Evolutionary conservation across 2,329 filamentous ascomycete species (phyloP), one percentile per base, ranked within the genome.

Genomic region (Penicillium occitanis): DNA sequence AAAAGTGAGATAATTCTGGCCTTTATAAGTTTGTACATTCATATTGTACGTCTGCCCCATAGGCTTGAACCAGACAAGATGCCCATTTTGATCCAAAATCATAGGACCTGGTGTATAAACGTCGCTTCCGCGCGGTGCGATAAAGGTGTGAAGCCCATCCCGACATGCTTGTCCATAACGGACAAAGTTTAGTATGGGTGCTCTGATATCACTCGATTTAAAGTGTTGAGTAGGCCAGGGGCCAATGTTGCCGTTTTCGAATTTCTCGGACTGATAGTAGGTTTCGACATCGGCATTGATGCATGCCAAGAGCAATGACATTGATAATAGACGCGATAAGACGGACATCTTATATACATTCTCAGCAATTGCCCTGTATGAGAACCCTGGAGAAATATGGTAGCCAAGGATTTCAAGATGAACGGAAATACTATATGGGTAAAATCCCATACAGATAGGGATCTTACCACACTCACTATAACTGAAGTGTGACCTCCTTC

Each of bases 11-110:
- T 53, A 66, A 35, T 50, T 14, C 10, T 66, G 35, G 25, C 58
- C 64, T 28, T 48, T 66, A 58, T 66, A 66, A 13, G 19, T 46
- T 28, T 66, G 64, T 28, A 66, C 30, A 42, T 66, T 60, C 64
- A 61, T 55, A 19, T 53, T 44, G 30, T 59, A 64, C 11, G 63
- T 51, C 44, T 37, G 42, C 3, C 63, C 53, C 40, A 17, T 25
- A 22, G 19, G 19, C 33, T 61, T 19, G 19, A 48, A 50, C 58
- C 64, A 66, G 17, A 66, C 37, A 19, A 66, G 33, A 66, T 66
- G 44, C 13, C 64, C 64, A 25, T 62, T 37, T 42, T 53, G 46
- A 33, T 66, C 64, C 5, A 66, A 58, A n/a, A 61, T 66, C 57
- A 66, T 62, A 5, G 64, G 64, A 17, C 64, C 64, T 5, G 55